Conservation (phyloP, 2,329 filamentous ascomycete genomes). For the Neopestalotiopsis sp. region DNA sequence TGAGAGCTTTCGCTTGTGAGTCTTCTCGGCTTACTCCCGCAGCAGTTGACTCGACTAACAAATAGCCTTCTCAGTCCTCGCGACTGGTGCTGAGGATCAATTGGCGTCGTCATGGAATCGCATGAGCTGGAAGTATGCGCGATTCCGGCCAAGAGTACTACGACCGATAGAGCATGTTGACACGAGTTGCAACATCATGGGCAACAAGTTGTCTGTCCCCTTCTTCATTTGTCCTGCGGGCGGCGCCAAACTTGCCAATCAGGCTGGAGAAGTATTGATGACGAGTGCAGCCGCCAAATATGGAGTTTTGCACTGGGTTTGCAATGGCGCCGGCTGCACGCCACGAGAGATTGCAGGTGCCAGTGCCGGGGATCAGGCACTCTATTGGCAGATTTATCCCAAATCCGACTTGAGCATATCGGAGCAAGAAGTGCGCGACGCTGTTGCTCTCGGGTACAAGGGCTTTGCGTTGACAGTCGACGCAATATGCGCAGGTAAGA, state of each 20-base stretch:
- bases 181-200: slow-evolving; percentile 6
- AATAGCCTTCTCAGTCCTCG: background rate
- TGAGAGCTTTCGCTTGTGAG: background rate
- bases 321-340: slow-evolving; percentile 3
- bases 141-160: slow-evolving; percentile 3
- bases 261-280: background rate
- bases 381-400: slow-evolving; percentile 10
- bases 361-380: background rate
- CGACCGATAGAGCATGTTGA: background rate
- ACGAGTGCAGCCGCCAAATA: slow-evolving; percentile 1
- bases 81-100: slow-evolving; percentile 5
- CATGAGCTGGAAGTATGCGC: background rate
- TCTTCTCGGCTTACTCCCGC: background rate
- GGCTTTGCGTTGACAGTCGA: slow-evolving; percentile 9
- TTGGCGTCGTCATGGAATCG: background rate
- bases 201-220: slow-evolving; percentile 2
- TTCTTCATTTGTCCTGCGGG: slow-evolving; percentile 11
- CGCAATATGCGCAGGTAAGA: slow-evolving; percentile 5
- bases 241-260: slow-evolving; percentile 3
- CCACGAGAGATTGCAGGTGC: background rate
- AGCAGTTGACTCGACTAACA: background rate
- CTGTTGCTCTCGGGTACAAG: background rate
- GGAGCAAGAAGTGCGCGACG: background rate
- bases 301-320: slow-evolving; percentile 1
- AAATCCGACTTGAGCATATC: background rate